These are phyloP conservation scores for Citrullus colocynthis DNA, from an alignment of 306 rosid species.

Conservation along the genomic window DNA sequence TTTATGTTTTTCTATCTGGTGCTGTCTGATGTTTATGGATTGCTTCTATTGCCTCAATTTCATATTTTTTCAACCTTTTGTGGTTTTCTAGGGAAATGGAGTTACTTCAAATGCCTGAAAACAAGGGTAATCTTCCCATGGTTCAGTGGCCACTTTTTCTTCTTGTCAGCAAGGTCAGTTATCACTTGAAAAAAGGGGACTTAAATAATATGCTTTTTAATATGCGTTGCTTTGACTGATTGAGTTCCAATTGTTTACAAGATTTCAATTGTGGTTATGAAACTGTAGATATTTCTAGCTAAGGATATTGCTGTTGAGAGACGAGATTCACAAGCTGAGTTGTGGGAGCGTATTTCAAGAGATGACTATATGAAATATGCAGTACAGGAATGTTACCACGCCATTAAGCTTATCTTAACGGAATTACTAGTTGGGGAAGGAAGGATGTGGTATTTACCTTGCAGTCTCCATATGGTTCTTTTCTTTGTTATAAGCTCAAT, in stretches of 20 bases:
- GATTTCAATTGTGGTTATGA: not conserved
- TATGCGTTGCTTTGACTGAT: not conserved
- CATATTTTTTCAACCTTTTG: not conserved
- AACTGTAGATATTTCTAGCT: slow-evolving; percentile 63
- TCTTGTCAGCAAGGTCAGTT: slow-evolving; percentile 86
- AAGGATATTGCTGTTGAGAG: slow-evolving; percentile 74
- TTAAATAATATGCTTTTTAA: not conserved
- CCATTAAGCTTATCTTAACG: slow-evolving; percentile 47
- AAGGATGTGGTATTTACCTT: slow-evolving; percentile 53
- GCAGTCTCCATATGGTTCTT: not conserved
- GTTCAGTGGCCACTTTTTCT: slow-evolving; percentile 99
- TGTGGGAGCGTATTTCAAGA: slow-evolving; percentile 76
- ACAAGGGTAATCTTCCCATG: slow-evolving; percentile 57
- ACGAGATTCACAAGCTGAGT: slow-evolving; percentile 61
- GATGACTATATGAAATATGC: slow-evolving; percentile 94
- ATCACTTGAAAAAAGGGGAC: not conserved
- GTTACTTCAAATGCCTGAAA: slow-evolving; percentile 71
- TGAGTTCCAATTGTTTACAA: not conserved
- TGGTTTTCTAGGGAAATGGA: slow-evolving; percentile 57
- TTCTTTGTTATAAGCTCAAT: not conserved
- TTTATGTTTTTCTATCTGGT: not conserved
- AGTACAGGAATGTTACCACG: slow-evolving; percentile 76
- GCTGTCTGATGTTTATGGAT: not conserved
- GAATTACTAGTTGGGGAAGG: slow-evolving; percentile 71
- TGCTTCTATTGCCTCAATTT: not conserved